Conservation (phyloP, 805 yeast species). For the Sungouiozyma intestinalis region DNA sequence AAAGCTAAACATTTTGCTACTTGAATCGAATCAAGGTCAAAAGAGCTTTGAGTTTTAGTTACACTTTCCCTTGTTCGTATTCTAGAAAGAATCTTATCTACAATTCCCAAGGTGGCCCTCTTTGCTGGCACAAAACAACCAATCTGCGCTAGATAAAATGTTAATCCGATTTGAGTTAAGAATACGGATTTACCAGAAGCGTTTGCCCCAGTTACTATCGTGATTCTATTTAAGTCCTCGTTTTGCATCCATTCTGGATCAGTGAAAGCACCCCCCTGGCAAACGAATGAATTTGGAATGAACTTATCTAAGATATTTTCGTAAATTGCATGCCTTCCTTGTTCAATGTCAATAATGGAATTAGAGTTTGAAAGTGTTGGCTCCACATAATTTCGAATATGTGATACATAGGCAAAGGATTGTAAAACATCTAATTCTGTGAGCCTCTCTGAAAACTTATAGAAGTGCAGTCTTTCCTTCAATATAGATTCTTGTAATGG, state of each 20-base stretch:
- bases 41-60: constrained; percentile 36
- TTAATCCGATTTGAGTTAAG: constrained; percentile 38
- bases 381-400: constrained; percentile 19
- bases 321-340: constrained; percentile 40
- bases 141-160: constrained; percentile 40
- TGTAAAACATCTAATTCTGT: constrained; percentile 32
- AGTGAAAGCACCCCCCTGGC: constrained; percentile 17
- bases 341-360: constrained; percentile 23
- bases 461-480: constrained; percentile 7
- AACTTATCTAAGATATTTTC: constrained; percentile 32
- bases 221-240: constrained; percentile 17
- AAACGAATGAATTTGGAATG: constrained; percentile 34
- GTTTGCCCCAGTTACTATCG: constrained; percentile 41
- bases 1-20: constrained; percentile 34
- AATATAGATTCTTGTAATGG: constrained; percentile 22
- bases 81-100: constrained; percentile 39
- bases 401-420: constrained; percentile 28
- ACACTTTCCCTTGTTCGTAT: constrained; percentile 34
- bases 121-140: constrained; percentile 47
- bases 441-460: constrained; percentile 14
- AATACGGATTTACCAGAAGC: constrained; percentile 45
- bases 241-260: constrained; percentile 6
- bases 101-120: constrained; percentile 36
- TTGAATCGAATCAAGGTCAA: constrained; percentile 39
- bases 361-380: constrained; percentile 26